phyloP scores from a whole-genome alignment of 225 moss, liverwort and hornwort genomes.

The Climacium dendroides region DNA sequence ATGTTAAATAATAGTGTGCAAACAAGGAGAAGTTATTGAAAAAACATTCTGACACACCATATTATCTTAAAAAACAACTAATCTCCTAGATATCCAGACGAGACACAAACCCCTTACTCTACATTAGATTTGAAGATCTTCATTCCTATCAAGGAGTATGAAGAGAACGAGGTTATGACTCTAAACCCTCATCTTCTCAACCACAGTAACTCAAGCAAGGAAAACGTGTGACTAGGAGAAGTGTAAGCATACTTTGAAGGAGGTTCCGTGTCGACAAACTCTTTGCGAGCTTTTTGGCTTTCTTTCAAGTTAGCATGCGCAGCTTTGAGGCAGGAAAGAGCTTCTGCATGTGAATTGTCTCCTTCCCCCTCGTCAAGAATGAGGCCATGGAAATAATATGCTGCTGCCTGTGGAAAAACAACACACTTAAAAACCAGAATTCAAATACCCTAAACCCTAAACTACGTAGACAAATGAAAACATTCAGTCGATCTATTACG shows the following conservation, averaged over 20 bases:
- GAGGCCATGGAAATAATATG: constrained; percentile 39
- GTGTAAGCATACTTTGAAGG: constrained; percentile 8
- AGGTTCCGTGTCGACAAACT: constrained; percentile 24
- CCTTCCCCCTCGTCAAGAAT: constrained; percentile 26
- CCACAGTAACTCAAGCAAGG: not conserved
- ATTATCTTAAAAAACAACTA: not conserved
- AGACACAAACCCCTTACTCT: not conserved
- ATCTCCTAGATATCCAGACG: not conserved
- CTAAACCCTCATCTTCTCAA: not conserved
- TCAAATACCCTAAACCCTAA: not conserved
- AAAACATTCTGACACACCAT: too few relatives aligned
- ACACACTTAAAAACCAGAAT: too few relatives aligned
- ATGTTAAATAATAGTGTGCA: not conserved
- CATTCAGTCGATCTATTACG: too few relatives aligned
- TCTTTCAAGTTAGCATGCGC: constrained; percentile 24
- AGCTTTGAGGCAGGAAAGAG: constrained; percentile 29
- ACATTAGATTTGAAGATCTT: not conserved
- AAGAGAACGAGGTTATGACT: not conserved
- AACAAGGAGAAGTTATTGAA: not conserved
- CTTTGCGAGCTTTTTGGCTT: constrained; percentile 7
- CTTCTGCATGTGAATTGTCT: constrained; percentile 25
- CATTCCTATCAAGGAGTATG: not conserved
- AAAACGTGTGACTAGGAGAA: not conserved
- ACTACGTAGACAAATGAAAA: not conserved
- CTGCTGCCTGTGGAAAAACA: constrained; percentile 8